Base-by-base conservation (phyloP, 306 rosid species). In the Cucurbita argyrosperma region DNA sequence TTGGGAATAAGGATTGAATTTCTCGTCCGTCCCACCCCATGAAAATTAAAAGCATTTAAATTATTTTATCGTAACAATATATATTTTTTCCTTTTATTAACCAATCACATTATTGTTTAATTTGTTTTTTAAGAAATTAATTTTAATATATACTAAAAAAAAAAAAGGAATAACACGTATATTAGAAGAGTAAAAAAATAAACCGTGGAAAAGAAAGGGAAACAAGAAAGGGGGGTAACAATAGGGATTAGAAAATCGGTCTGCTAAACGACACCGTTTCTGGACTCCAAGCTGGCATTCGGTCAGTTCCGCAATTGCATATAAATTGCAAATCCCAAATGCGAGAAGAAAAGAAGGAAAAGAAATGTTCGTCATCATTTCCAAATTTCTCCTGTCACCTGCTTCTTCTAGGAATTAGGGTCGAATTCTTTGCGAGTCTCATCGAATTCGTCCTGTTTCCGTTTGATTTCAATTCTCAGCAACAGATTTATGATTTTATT, bases 371-470 rank as follows among this genome's bases (percentile, higher is more conserved):
- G 23, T 40, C 51, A 23, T 21, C 26, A 45, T 10, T 67, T 47
- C 57, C 74, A 47, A 68, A 3, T 47, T 66, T 66, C 72, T 66
- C 26, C 70, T 1, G 53, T 65, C 37, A 42, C 71, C 53, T 43
- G 52, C 51, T 42, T 65, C 51, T 45, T 65, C 37, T 3, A 11
- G 19, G 55, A 51, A 51, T 16, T 52, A 52, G 42, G 57, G 23
- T 68, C 57, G 42, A 68, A 68, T 68, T 68, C 73, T 46, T 47
- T 68, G 74, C 42, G 13, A 47, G 74, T 68, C 74, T 68, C 74
- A 47, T 47, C 57, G 6, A 68, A 47, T 68, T 68, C 74, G 6
- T 46, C 53, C 74, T 47, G 57, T 68, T 45, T 47, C 47, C 52
- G 16, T 19, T 13, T 59, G 7, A 10, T 23, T 68, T 68, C 74